Conservation (phyloP, 495 filamentous ascomycete species). For the Sordaria brevicollis region DNA sequence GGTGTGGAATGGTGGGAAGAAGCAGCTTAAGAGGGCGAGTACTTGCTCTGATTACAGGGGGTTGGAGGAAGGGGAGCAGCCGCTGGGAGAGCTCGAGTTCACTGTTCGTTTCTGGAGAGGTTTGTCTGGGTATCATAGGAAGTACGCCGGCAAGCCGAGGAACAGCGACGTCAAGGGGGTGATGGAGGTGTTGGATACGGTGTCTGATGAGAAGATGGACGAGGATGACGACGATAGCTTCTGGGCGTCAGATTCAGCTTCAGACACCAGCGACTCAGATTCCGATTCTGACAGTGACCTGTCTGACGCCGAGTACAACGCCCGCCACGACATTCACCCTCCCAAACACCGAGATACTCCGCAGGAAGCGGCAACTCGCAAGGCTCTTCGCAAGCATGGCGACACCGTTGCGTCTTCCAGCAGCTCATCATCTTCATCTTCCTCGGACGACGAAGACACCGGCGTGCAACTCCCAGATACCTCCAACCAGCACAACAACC, state of each 20-base stretch:
- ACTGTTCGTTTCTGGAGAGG: conserved; percentile 46
- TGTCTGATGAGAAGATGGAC: conserved; percentile 41
- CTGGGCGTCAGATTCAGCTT: background rate
- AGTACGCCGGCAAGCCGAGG: conserved; percentile 34
- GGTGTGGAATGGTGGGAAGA: conserved; percentile 45
- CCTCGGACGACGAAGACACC: background rate
- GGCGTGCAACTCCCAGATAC: background rate
- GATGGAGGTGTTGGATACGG: conserved; percentile 52
- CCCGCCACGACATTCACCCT: conserved; percentile 15
- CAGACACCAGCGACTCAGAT: background rate
- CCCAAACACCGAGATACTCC: background rate
- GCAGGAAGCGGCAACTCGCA: conserved; percentile 14
- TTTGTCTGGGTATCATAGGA: conserved; percentile 45
- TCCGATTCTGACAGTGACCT: conserved; percentile 7
- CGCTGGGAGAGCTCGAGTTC: conserved; percentile 46
- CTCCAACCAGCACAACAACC: background rate
- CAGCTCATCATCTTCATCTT: background rate
- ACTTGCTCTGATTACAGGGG: conserved; percentile 29
- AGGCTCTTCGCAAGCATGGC: conserved; percentile 13
- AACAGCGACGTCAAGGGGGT: conserved; percentile 43
- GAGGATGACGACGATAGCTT: conserved; percentile 23
- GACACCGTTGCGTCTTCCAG: background rate
- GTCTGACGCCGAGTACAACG: background rate
- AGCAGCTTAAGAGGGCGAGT: conserved; percentile 32
- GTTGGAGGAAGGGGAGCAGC: conserved; percentile 31